A percentile compares a stretch with the other conserved stretches of the same genome.
phyloP scores from a whole-genome alignment of 192 early-diverging fungal genomes.

The Umbelopsis sp. region DNA sequence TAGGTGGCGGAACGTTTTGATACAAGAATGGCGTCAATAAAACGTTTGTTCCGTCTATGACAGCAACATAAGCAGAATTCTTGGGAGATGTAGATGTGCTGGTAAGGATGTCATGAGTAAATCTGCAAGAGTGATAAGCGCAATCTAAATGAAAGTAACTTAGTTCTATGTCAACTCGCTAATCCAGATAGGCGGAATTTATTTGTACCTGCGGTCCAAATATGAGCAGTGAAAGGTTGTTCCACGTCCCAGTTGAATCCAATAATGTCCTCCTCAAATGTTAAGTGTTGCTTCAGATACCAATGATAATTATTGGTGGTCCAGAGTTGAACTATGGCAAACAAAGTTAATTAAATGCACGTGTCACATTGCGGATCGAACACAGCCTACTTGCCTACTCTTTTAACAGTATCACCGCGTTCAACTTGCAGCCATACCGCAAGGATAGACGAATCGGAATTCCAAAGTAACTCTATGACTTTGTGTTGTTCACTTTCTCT shows the following conservation, averaged over 20 bases:
- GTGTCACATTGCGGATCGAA: not conserved
- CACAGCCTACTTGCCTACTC: conserved; percentile 23
- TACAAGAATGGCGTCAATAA: conserved; percentile 79
- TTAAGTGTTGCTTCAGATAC: conserved; percentile 88
- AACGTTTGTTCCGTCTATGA: conserved; percentile 71
- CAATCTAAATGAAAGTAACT: conserved; percentile 25
- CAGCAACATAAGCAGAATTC: conserved; percentile 66
- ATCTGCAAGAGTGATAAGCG: conserved; percentile 44
- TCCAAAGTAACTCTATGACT: conserved; percentile 77
- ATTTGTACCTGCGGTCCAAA: conserved; percentile 48
- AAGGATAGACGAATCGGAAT: conserved; percentile 86
- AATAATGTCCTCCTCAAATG: conserved; percentile 42
- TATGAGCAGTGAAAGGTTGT: conserved; percentile 62
- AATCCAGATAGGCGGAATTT: not conserved
- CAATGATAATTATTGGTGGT: conserved; percentile 94
- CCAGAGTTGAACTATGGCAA: conserved; percentile 82
- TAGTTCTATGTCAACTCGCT: not conserved
- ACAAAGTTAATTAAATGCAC: not conserved
- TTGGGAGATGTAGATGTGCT: conserved; percentile 40
- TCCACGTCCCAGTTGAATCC: conserved; percentile 87
- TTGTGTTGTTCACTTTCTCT: conserved; percentile 52
- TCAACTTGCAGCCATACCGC: conserved; percentile 63
- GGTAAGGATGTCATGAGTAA: conserved; percentile 43
- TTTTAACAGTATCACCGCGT: conserved; percentile 27
- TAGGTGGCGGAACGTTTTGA: conserved; percentile 95